phyloP scores from a whole-genome alignment of 129 eudicot genomes.

The Silybum marianum region DNA sequence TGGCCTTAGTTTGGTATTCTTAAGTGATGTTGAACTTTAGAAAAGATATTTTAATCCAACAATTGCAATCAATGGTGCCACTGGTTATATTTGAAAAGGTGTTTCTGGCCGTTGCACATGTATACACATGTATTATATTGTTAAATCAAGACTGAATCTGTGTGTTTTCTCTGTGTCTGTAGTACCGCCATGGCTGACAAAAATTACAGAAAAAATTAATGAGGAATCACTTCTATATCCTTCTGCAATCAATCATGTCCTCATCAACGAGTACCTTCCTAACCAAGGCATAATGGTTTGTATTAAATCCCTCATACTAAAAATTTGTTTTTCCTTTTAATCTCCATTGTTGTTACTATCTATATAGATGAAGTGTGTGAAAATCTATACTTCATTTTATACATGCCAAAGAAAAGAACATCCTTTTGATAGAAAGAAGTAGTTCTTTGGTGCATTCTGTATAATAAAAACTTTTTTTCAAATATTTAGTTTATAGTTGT shows the following conservation, averaged over 20 bases:
- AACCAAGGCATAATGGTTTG: conserved; percentile 96
- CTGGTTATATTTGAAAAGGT: background rate
- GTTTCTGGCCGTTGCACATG: background rate
- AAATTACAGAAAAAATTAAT: conserved; percentile 52
- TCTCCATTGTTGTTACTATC: conserved; percentile 15
- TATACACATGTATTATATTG: background rate
- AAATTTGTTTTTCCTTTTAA: background rate
- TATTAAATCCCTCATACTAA: conserved; percentile 8
- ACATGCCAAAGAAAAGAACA: background rate
- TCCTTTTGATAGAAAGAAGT: background rate
- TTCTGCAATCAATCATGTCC: conserved; percentile 90
- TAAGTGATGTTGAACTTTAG: background rate
- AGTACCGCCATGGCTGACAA: conserved; percentile 96
- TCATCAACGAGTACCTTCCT: conserved; percentile 95
- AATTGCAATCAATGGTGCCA: background rate
- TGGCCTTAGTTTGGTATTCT: background rate
- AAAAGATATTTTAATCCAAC: background rate
- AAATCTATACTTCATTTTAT: background rate
- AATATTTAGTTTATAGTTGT: background rate
- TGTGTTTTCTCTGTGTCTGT: conserved; percentile 38
- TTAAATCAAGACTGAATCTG: background rate
- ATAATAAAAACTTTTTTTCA: too few species aligned
- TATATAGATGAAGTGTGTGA: background rate
- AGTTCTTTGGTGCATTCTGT: background rate
- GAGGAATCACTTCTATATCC: conserved; percentile 68